A percentile compares a stretch with the other conserved stretches of the same genome.
These are phyloP conservation scores for Arthrobotrys musiformis DNA, from an alignment of 2,329 filamentous ascomycete species.

Conservation along the genomic window DNA sequence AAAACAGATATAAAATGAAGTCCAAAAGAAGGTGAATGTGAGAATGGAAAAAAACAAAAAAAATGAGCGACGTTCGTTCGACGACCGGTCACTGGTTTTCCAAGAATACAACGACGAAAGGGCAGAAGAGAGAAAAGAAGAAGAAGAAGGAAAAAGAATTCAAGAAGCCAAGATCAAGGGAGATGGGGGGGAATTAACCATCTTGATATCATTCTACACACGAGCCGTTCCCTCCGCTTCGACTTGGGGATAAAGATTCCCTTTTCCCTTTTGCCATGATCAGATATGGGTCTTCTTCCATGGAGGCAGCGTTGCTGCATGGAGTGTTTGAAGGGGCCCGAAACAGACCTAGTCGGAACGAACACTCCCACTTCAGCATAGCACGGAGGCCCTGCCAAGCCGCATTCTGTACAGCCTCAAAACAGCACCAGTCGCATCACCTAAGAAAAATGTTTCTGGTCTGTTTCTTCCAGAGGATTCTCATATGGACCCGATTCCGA, in stretches of 20 bases:
- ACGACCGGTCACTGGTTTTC: slow-evolving; percentile 29
- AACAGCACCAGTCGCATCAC: slow-evolving; percentile 37
- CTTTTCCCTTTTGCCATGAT: neutral
- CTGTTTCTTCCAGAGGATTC: slow-evolving; percentile 16
- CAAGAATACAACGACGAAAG: slow-evolving; percentile 21
- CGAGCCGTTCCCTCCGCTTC: neutral
- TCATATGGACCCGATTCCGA: neutral
- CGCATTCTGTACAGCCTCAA: neutral
- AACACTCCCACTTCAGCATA: slow-evolving; percentile 12
- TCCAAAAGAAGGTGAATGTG: slow-evolving; percentile 5
- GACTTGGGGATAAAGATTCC: neutral
- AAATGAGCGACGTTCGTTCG: slow-evolving; percentile 39
- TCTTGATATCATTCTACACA: slow-evolving; percentile 37
- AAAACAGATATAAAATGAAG: neutral
- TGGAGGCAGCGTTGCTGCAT: slow-evolving; percentile 41
- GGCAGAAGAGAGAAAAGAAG: neutral
- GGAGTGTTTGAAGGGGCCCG: slow-evolving; percentile 45
- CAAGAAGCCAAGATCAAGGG: slow-evolving; percentile 8
- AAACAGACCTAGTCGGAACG: slow-evolving; percentile 35
- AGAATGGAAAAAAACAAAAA: slow-evolving; percentile 11
- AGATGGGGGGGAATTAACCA: slow-evolving; percentile 23
- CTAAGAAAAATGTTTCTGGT: slow-evolving; percentile 31
- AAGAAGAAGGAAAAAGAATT: neutral
- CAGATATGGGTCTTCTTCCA: too few relatives aligned
- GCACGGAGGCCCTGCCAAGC: slow-evolving; percentile 44